Evolutionary conservation across 352 stramenopile genomes (phyloP).

Genomic region (Pythium folliculosum): DNA sequence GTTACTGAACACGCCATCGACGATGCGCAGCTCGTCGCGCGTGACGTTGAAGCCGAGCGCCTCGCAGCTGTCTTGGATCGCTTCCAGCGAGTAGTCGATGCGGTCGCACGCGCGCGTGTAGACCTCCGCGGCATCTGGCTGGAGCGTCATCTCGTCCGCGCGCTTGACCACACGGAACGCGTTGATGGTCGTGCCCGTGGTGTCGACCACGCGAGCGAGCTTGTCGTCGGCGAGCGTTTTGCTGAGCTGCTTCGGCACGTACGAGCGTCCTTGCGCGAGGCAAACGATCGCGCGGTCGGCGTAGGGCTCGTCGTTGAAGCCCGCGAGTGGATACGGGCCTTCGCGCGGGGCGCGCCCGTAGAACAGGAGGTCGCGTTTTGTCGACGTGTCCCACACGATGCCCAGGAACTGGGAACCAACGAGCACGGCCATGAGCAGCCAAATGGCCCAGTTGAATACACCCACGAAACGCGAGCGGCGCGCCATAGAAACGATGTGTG

Average conservation of each 20-base stretch:
- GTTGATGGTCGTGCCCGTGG: constrained; percentile 9
- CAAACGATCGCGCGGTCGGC: constrained; percentile 7
- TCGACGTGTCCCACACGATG: constrained; percentile 7
- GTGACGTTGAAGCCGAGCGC: constrained; percentile 30
- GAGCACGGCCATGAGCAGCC: constrained; percentile 2
- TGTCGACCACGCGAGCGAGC: constrained; percentile 1
- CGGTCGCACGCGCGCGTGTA: constrained; percentile 17
- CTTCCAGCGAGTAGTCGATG: constrained; percentile 16
- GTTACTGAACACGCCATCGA: constrained; percentile 12
- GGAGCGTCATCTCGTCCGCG: neutral
- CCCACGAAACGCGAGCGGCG: neutral
- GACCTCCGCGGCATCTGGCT: neutral
- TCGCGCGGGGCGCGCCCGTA: neutral
- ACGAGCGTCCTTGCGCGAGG: constrained; percentile 1
- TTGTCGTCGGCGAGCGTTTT: neutral
- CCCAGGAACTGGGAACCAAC: constrained; percentile 1
- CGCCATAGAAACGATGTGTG: too few species aligned
- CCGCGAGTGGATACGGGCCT: neutral
- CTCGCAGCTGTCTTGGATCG: constrained; percentile 24
- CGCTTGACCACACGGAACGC: constrained; percentile 34
- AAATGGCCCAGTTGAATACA: constrained; percentile 6
- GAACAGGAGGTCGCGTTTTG: too few species aligned
- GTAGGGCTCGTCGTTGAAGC: constrained; percentile 21
- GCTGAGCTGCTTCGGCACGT: constrained; percentile 5
- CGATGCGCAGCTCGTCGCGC: constrained; percentile 21